Base-by-base conservation (phyloP, 352 stramenopile genomes). In the Sclerospora graminicola region DNA sequence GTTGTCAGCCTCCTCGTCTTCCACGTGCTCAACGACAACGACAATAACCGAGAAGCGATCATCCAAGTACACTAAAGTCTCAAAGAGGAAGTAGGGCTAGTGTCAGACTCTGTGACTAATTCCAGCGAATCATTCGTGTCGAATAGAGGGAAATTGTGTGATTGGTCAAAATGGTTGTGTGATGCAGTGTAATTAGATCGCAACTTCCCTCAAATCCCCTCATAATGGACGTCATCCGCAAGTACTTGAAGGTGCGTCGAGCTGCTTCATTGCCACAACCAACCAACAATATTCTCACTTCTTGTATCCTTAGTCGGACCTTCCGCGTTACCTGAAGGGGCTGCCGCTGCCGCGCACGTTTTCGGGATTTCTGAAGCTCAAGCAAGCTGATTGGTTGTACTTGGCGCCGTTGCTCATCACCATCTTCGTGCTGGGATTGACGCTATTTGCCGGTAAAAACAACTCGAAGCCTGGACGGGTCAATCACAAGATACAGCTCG, bases 371-470 rank as follows among this genome's bases (percentile, higher is more conserved):
- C 52, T 81, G 21, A 91, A 89, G 69, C 75, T 89, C 42, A 91
- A 83, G 61, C 72, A 86, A 39, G 72, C 82, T 9, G 80, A 91
- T 40, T 91, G 74, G 80, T 43, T 89, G 57, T 88, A 87, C 59
- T 61, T 91, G 41, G 75, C 75, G 45, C 80, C 80, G n/a, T 55
- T 91, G 32, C 60, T 91, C 30, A 63, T 91, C 37, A 85, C 77
- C 7, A 78, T 91, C 41, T 63, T 63, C 19, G 60, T 85, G 45
- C 52, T 91, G 46, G 68, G 84, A 8, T 65, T 83, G 44, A 77
- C 74, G 48, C 57, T 91, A 16, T 84, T 89, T 42, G 48, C 64
- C 16, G 69, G 71, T 18, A 86, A 84, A 51, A 53, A 40, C 35
- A 69, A 56, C 43, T 24, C 57, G 14, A 81, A 82, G 53, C 66